These are phyloP conservation scores for Lathyrus oleraceus DNA, from an alignment of 306 rosid genomes.

Conservation along the genomic window DNA sequence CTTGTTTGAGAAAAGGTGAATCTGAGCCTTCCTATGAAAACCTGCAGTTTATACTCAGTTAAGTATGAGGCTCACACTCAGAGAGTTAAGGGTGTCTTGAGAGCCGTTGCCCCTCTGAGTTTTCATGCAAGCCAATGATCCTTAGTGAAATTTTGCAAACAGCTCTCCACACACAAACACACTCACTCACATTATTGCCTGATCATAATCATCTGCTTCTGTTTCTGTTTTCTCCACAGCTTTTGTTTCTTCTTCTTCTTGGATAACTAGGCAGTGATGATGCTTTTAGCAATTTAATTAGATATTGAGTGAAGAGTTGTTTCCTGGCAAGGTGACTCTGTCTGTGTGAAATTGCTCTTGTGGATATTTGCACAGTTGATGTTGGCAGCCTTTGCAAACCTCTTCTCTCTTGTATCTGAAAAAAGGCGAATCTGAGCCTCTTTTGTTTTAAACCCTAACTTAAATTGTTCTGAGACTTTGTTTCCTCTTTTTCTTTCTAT, in stretches of 20 bases:
- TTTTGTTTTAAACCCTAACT: background rate
- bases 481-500: background rate
- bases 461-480: background rate
- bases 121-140: background rate
- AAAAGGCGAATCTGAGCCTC: constrained; percentile 21
- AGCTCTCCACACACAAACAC: background rate
- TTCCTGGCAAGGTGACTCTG: background rate
- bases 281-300: background rate
- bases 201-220: background rate
- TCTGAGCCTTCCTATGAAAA: constrained; percentile 27
- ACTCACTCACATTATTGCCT: background rate
- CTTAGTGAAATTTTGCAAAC: background rate
- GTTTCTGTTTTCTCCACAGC: background rate
- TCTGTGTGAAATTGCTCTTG: constrained; percentile 22
- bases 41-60: constrained; percentile 7
- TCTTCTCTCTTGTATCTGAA: background rate
- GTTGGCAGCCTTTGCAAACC: constrained; percentile 28
- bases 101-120: background rate
- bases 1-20: constrained; percentile 20
- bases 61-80: constrained; percentile 38
- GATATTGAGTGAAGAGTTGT: too few species aligned
- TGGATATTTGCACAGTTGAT: constrained; percentile 18
- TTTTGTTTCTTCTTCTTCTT: background rate
- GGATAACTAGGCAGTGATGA: constrained; percentile 35
- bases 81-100: constrained; percentile 13